Evolutionary conservation across 2,329 filamentous ascomycete species (phyloP), one percentile per base, ranked within the genome.

Genomic region (Rhynchosporium secalis): DNA sequence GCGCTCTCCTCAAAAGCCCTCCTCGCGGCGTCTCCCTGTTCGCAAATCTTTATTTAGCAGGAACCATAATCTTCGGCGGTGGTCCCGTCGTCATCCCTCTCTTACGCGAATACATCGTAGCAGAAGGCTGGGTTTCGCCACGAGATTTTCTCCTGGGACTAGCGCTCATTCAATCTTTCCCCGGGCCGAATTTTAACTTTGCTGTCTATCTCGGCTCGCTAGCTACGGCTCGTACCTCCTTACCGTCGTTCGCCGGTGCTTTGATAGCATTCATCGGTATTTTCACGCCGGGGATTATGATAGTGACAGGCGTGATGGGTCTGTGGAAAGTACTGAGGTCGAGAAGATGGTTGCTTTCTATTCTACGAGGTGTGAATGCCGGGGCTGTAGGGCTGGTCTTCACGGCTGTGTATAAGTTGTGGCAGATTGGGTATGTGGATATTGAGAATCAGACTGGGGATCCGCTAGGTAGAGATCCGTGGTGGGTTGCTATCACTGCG

Each of bases 61-160:
- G 66, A 6, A 91, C 88, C 1, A 82, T 71, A 26, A 70, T 71
- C 31, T 75, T 75, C 55, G 86, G 86, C 3, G 85, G 86, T 2
- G 86, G 86, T 0, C 86, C 86, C 0, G 85, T 88, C 0, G 86
- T 89, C 0, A 87, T 88, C 46, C 86, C 86, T 0, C 78, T 89
- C 0, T 76, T 89, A 0, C 78, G 84, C 13, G 81, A 86, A 64
- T 85, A 84, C 67, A 78, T 91, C 43, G 89, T 91, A 0, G 79
- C 80, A 0, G 85, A 51, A 31, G 85, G 86, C 5, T 92, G 88
- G 88, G 88, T 92, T 0, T 83, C 81, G 0, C 79, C 86, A 0
- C 81, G 89, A 3, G 87, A 92, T 71, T 91, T 92, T 71, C 77
- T 92, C 0, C 84, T 92, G 54, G 89, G 88, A 0, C 81, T 92